Evolutionary conservation across 1,284 basidiomycete genomes (phyloP), one percentile per base, ranked within the genome.

Genomic region (Ceratobasidium sp.): DNA sequence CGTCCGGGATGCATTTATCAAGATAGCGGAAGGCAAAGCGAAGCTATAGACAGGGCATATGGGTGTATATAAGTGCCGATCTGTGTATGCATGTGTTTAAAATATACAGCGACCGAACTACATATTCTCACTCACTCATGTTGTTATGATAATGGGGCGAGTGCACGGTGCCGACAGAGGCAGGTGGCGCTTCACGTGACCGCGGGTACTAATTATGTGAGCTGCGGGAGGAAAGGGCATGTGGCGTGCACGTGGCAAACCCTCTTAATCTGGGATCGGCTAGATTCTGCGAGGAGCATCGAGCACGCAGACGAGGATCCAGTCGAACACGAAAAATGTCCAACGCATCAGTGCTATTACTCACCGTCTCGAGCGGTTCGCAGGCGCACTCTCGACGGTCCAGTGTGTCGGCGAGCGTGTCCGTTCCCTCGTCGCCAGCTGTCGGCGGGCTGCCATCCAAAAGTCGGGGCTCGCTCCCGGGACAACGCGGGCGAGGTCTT

Each of bases 1-100:
- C 59, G 79, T 80, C 32, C 73, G 74, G 39, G 77, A 77, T 46
- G 77, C n/a, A n/a, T 76, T 78, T 62, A 67, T 77, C 28, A 77
- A 77, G 71, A 72, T 74, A n/a, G 75, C 74, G n/a, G 75, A 71
- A 46, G 21, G 65, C 21, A 76, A 72, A 46, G 76, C 76, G 3
- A 77, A 75, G 58, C 52, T 77, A 26, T 77, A 73, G 16, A 39
- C 36, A 14, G 36, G 36, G n/a, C n/a, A n/a, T n/a, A n/a, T n/a
- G n/a, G n/a, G n/a, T n/a, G n/a, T n/a, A n/a, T n/a, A n/a, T n/a
- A n/a, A n/a, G n/a, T n/a, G n/a, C n/a, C n/a, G n/a, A n/a, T n/a
- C n/a, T n/a, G n/a, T n/a, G n/a, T n/a, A n/a, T n/a, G n/a, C n/a
- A n/a, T n/a, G n/a, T n/a, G n/a, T n/a, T n/a, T n/a, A n/a, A n/a